A percentile compares a stretch with the other conserved stretches of the same genome.
These are phyloP conservation scores for Citrus sinensis DNA, from an alignment of 345 rosid species.

Conservation along the genomic window DNA sequence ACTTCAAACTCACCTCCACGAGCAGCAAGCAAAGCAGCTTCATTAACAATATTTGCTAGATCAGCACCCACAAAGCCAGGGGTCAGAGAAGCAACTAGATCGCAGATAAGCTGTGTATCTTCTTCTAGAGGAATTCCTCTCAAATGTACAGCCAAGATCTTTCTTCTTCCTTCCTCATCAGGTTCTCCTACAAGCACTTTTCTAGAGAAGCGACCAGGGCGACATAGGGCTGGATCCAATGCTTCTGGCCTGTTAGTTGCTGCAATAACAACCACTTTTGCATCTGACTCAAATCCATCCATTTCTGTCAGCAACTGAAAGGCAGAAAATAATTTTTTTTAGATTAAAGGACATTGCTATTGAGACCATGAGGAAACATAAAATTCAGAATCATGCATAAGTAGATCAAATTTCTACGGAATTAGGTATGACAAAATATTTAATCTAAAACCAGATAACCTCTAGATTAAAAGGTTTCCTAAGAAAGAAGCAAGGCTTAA, in stretches of 20 bases:
- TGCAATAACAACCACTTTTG: conserved; percentile 82
- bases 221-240: conserved; percentile 88
- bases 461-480: background rate
- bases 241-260: conserved; percentile 98
- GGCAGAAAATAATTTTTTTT: background rate
- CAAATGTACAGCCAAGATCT: conserved; percentile 82
- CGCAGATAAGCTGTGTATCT: conserved; percentile 60
- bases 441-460: background rate
- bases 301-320: conserved; percentile 92
- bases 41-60: conserved; percentile 91
- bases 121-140: conserved; percentile 87
- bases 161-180: conserved; percentile 84
- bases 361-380: background rate
- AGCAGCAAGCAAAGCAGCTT: conserved; percentile 95
- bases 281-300: conserved; percentile 92
- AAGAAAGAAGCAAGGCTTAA: background rate
- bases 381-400: background rate
- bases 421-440: background rate
- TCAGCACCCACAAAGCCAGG: conserved; percentile 96
- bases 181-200: conserved; percentile 92
- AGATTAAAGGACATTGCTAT: background rate
- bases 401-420: background rate
- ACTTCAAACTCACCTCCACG: conserved; percentile 62
- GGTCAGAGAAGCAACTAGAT: conserved; percentile 82
- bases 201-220: conserved; percentile 97